Conservation (phyloP, 352 stramenopile genomes). For the Globisporangium recalcitrans region DNA sequence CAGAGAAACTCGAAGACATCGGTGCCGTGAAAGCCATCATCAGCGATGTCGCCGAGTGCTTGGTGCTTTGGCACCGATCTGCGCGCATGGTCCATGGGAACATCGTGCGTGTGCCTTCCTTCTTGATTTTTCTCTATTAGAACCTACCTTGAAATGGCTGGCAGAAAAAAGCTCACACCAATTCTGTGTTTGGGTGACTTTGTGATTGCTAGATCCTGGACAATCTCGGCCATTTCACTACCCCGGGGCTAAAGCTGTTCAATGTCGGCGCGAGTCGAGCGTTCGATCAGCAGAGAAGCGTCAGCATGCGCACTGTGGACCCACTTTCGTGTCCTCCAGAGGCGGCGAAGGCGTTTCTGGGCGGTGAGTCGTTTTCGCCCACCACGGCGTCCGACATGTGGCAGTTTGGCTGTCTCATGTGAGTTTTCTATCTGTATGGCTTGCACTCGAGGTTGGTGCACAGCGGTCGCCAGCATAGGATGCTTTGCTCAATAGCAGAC, state of each 20-base stretch:
- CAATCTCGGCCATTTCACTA: slow-evolving; percentile 44
- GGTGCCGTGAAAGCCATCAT: slow-evolving; percentile 28
- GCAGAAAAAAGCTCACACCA: not conserved
- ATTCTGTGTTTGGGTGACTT: not conserved
- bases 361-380: slow-evolving; percentile 32
- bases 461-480: not conserved
- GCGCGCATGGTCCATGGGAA: slow-evolving; percentile 56
- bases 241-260: slow-evolving; percentile 33
- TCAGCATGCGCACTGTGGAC: slow-evolving; percentile 27
- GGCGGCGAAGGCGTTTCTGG: slow-evolving; percentile 41
- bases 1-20: slow-evolving; percentile 29
- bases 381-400: slow-evolving; percentile 57
- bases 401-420: slow-evolving; percentile 76
- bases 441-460: too few species aligned
- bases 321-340: slow-evolving; percentile 39
- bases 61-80: slow-evolving; percentile 54
- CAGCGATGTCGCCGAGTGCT: slow-evolving; percentile 40
- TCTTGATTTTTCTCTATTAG: not conserved
- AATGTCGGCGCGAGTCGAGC: slow-evolving; percentile 39
- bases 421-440: slow-evolving; percentile 21
- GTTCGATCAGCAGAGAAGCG: slow-evolving; percentile 23
- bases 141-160: not conserved
- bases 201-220: slow-evolving; percentile 24
- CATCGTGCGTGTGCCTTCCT: slow-evolving; percentile 31
- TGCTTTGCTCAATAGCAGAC: slow-evolving; percentile 18